Percentiles rank a stretch among this genome's conserved stretches.
Conservation (phyloP, 257 asterid genomes). For the Cynanchum wilfordii region DNA sequence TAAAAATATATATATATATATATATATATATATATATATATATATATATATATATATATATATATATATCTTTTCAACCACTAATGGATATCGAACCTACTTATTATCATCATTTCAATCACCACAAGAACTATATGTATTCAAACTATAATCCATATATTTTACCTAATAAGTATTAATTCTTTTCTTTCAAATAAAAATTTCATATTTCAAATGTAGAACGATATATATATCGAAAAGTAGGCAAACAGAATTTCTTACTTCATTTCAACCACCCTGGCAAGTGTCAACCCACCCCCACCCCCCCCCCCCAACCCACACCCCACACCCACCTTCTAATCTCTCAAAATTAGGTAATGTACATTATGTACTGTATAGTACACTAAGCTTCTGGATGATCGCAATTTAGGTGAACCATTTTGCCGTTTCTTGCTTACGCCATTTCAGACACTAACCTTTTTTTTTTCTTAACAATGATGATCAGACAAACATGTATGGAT, state of each 20-base stretch:
- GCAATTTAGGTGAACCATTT: constrained; percentile 49
- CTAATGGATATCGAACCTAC: constrained; percentile 1
- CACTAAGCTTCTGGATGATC: constrained; percentile 1
- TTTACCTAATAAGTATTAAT: too few relatives aligned
- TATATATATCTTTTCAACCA: constrained; percentile 7
- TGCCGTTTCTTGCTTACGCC: not conserved
- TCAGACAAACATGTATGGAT: not conserved
- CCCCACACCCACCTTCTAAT: too few relatives aligned
- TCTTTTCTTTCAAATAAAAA: not conserved
- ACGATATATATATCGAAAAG: not conserved
- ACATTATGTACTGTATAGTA: constrained; percentile 8
- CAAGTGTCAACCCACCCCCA: not conserved
- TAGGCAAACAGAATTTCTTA: not conserved
- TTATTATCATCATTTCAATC: not conserved
- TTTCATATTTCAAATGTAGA: too few relatives aligned
- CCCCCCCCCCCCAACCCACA: too few relatives aligned
- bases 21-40: too few relatives aligned
- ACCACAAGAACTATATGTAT: not conserved
- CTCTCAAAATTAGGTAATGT: constrained; percentile 3
- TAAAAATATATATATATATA: not conserved
- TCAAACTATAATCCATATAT: not conserved
- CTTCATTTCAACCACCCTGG: constrained; percentile 13
- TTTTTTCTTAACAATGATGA: not conserved
- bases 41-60: too few relatives aligned
- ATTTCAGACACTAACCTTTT: not conserved